phyloP scores from a whole-genome alignment of 768 basidiomycete species.

The Mycena haematopus region DNA sequence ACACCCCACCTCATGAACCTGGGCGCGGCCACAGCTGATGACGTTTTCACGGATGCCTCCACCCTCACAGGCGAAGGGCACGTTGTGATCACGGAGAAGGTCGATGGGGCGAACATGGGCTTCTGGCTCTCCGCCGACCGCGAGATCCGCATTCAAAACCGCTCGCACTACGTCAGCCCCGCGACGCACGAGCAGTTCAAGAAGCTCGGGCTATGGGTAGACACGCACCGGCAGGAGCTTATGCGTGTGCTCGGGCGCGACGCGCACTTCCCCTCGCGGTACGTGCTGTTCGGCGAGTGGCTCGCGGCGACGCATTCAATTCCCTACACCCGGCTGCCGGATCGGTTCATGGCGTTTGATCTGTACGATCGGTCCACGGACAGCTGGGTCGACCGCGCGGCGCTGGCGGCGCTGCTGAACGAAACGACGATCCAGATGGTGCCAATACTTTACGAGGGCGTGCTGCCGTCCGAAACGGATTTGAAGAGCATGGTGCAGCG shows the following conservation, averaged over 20 bases:
- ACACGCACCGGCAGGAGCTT: constrained; percentile 52
- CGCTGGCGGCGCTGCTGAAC: constrained; percentile 42
- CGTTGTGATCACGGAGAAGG: constrained; percentile 65
- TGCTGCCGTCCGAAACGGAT: constrained; percentile 46
- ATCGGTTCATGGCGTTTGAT: constrained; percentile 65
- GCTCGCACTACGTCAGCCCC: constrained; percentile 64
- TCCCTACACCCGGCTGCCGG: constrained; percentile 58
- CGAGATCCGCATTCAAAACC: constrained; percentile 62
- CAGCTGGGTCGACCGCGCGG: constrained; percentile 46
- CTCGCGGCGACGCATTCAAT: constrained; percentile 67
- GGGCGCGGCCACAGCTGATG: constrained; percentile 62
- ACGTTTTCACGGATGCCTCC: constrained; percentile 41
- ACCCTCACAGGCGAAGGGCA: constrained; percentile 33
- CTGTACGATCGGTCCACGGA: constrained; percentile 58
- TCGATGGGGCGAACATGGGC: constrained; percentile 74
- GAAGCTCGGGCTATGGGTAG: constrained; percentile 61
- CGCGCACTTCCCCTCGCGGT: constrained; percentile 60
- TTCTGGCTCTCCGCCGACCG: constrained; percentile 59
- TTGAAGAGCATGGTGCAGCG: constrained; percentile 53
- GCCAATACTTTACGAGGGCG: constrained; percentile 51
- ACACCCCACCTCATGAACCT: constrained; percentile 65
- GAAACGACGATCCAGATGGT: constrained; percentile 49
- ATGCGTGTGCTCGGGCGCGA: constrained; percentile 51
- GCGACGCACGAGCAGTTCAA: constrained; percentile 67
- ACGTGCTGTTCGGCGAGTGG: constrained; percentile 70